Percentiles rank a stretch among this genome's conserved stretches.
These are phyloP conservation scores for Fusarium nisikadoi DNA, from an alignment of 2,329 filamentous ascomycete genomes.

Conservation along the genomic window DNA sequence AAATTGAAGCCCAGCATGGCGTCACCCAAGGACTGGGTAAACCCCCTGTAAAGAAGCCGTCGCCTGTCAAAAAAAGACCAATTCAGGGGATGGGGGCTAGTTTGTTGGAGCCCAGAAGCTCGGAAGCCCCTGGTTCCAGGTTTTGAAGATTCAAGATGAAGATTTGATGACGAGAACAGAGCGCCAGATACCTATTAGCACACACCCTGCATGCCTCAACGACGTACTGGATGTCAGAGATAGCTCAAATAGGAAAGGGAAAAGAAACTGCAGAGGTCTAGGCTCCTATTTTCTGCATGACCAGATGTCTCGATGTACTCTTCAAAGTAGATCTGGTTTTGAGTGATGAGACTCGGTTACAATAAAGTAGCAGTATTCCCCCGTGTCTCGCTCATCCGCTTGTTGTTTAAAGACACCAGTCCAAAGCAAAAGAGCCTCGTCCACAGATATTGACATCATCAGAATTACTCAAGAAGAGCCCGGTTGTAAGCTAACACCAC, in stretches of 20 bases:
- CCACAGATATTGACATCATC: constrained; percentile 4
- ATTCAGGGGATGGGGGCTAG: constrained; percentile 22
- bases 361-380: constrained; percentile 27
- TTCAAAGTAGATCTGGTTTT: constrained; percentile 15
- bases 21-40: constrained; percentile 34
- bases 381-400: neutral
- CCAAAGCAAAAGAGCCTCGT: neutral
- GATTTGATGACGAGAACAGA: constrained; percentile 31
- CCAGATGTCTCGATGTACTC: neutral
- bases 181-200: neutral
- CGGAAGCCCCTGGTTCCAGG: constrained; percentile 35
- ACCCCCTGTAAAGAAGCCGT: constrained; percentile 34
- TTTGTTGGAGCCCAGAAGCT: constrained; percentile 4
- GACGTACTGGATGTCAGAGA: constrained; percentile 12
- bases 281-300: constrained; percentile 26
- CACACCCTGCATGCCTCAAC: constrained; percentile 9
- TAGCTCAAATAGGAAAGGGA: constrained; percentile 2
- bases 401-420: neutral
- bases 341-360: constrained; percentile 29
- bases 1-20: constrained; percentile 28
- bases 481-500: neutral
- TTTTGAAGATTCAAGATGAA: constrained; percentile 36
- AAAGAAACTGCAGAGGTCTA: constrained; percentile 9
- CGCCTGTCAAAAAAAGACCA: constrained; percentile 35
- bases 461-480: neutral